Evolutionary conservation across 2,329 filamentous ascomycete genomes (phyloP), one percentile per base, ranked within the genome.

Genomic region (Penicillium brevicompactum): DNA sequence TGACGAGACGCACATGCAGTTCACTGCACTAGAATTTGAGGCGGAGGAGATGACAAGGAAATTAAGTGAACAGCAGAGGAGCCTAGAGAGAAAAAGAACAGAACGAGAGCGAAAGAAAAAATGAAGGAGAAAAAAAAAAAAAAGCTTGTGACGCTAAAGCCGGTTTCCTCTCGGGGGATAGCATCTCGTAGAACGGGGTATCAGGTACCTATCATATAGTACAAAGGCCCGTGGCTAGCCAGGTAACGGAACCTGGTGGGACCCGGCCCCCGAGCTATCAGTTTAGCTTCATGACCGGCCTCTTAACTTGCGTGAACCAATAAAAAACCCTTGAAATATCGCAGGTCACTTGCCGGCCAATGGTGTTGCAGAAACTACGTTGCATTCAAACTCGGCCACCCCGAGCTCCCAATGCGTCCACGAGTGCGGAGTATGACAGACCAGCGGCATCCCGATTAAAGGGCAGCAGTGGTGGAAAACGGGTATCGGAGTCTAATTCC

Each of bases 181-280:
- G 47, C 34, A 46, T 50, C 51, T 31, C 11, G 16, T 42, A n/a
- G 22, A 30, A 51, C 21, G 6, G 44, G 44, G 38, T 24, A 45
- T 14, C 32, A 14, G 14, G 32, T 48, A 34, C 52, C 52, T 51
- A 51, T 50, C 41, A 50, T 14, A 31, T 7, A 43, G 46, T 53
- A 21, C 6, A 18, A 14, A 30, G 31, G 22, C 5, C 22, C 21
- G 31, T 14, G 22, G 22, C 48, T 31, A 37, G 31, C 42, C 43
- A 52, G 27, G 42, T 51, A 40, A 40, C 18, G 27, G 47, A 51
- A 16, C 4, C 8, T 30, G 2, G 52, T 55, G 52, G 42, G 27
- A 45, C 41, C 41, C 40, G 22, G 34, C 31, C 46, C 41, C 34
- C 34, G 30, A 46, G 47, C 42, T 55, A 37, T 37, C 34, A n/a